A percentile compares a stretch with the other conserved stretches of the same genome.
These are phyloP conservation scores for Candolleomyces eurysporus DNA, from an alignment of 768 basidiomycete genomes.

Conservation along the genomic window DNA sequence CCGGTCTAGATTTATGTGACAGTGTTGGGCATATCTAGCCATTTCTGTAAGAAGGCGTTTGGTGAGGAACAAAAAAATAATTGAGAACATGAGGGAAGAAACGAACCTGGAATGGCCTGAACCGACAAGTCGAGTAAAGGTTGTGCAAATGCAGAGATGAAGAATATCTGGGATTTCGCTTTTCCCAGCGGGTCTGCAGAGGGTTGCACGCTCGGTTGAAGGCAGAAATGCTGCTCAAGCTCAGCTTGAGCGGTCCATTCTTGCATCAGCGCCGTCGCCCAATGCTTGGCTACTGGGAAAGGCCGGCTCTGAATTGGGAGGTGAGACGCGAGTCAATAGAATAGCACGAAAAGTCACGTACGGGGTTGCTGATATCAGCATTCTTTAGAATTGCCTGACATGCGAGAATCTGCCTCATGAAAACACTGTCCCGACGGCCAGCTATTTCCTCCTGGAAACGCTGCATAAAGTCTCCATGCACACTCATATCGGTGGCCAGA, in stretches of 20 bases:
- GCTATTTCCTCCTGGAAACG: constrained; percentile 52
- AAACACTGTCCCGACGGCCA: constrained; percentile 37
- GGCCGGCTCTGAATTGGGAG: constrained; percentile 71
- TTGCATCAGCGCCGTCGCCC: constrained; percentile 83
- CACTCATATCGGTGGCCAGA: constrained; percentile 92
- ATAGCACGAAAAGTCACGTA: constrained; percentile 41
- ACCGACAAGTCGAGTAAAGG: constrained; percentile 81
- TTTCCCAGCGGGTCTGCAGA: constrained; percentile 52
- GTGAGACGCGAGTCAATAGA: neutral
- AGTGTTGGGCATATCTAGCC: constrained; percentile 61
- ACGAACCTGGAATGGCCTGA: constrained; percentile 70
- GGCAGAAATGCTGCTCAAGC: constrained; percentile 76
- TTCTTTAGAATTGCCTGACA: constrained; percentile 96
- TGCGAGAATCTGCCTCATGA: constrained; percentile 60
- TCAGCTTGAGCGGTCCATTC: constrained; percentile 91
- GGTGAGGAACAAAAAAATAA: neutral
- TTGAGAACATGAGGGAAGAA: neutral
- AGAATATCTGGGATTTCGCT: constrained; percentile 84
- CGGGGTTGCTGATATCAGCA: constrained; percentile 98
- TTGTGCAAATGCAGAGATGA: constrained; percentile 78
- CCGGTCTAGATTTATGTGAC: constrained; percentile 61
- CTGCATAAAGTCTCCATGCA: constrained; percentile 83
- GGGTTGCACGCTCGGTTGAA: constrained; percentile 60
- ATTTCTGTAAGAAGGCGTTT: constrained; percentile 48
- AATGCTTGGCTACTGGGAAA: constrained; percentile 85